Conservation (phyloP, 2,329 filamentous ascomycete species). For the Rutstroemia sp. region DNA sequence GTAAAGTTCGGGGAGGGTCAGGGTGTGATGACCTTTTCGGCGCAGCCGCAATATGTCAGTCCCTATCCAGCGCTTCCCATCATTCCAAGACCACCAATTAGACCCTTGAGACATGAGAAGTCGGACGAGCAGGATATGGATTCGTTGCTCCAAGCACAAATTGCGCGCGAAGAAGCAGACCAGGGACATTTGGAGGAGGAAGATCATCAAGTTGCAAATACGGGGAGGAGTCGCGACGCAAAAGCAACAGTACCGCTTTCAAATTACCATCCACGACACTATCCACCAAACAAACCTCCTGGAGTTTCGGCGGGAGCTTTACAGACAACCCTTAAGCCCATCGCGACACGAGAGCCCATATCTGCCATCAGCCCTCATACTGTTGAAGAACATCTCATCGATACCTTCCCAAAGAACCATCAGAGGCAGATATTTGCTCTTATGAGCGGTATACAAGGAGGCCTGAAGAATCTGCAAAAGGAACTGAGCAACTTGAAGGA, state of each 20-base stretch:
- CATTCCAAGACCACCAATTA: constrained; percentile 5
- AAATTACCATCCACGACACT: constrained; percentile 1
- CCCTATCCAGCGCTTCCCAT: constrained; percentile 9
- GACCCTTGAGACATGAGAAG: background rate
- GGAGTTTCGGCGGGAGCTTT: background rate
- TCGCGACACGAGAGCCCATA: background rate
- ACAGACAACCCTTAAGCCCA: background rate
- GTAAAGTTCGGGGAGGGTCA: background rate
- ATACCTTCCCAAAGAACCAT: constrained; percentile 17
- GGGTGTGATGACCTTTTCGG: background rate
- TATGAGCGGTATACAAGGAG: constrained; percentile 18
- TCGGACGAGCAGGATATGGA: constrained; percentile 13
- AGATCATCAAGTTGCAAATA: background rate
- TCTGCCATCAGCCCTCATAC: background rate
- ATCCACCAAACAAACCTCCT: background rate
- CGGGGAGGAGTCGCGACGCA: background rate
- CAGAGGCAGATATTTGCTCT: constrained; percentile 21
- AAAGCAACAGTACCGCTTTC: background rate
- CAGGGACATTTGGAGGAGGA: constrained; percentile 4
- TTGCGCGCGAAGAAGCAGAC: constrained; percentile 13
- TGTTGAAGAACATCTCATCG: constrained; percentile 11
- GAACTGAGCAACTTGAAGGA: constrained; percentile 21
- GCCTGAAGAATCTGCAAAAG: constrained; percentile 21
- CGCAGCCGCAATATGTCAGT: constrained; percentile 9
- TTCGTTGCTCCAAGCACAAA: constrained; percentile 16